Evolutionary conservation across 352 stramenopile species (phyloP), one percentile per base, ranked within the genome.

Genomic region (Phytophthora pistaciae): DNA sequence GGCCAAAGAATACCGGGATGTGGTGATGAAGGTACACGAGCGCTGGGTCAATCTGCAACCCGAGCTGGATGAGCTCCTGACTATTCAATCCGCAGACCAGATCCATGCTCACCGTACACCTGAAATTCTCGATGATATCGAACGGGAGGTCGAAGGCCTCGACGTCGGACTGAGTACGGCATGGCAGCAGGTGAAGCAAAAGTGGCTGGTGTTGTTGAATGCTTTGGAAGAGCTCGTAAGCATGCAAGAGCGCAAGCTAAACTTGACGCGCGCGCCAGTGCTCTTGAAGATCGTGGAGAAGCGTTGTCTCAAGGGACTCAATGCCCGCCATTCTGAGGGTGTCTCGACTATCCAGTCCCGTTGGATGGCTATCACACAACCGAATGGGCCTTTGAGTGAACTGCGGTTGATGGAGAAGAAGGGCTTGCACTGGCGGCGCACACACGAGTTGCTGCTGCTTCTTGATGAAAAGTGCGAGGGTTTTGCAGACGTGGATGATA

Each of bases 401-500:
- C 66, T 94, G 0, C 83, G 83, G 1, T 36, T 94, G 8, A 92
- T 90, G 65, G 83, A 88, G 50, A 88, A 85, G 46, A 88, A 91
- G 29, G 81, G 78, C 0, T 60, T 94, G 21, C 84, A 94, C 56
- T 94, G 87, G 87, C 80, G 84, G 3, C 84, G 87, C 1, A 94
- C 87, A 23, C 82, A 92, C 40, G 87, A 94, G 55, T 61, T 94
- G 3, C 60, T 94, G 25, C 53, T 89, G 25, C 62, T 94, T 5
- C 72, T 94, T 0, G 77, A 91, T 61, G 87, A 94, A 25, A 84
- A 94, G 52, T 94, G 83, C 52, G 87, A 94, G 53, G 87, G 84
- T 0, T 91, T 92, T 61, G 78, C 79, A 0, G 80, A 88, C 6
- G 65, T 87, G 3, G 87, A 94, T 50, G 79, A 70, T 0, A 80